Evolutionary conservation across 2,329 filamentous ascomycete species (phyloP), one percentile per base, ranked within the genome.

Genomic region (Cordyceps javanica): DNA sequence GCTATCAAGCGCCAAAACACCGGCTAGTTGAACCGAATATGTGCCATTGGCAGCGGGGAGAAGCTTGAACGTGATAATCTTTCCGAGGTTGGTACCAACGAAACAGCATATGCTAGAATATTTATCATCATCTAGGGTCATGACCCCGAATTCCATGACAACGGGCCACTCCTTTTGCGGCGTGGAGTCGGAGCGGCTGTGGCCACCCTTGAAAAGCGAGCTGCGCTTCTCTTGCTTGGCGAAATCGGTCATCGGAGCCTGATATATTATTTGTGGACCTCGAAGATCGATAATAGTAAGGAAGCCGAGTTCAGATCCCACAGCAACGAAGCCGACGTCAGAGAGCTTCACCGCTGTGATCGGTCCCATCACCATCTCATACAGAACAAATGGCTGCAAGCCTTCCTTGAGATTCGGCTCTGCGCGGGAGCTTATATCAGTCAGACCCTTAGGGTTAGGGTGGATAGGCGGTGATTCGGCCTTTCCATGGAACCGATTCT

Each of bases 101-200:
- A 97, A 95, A 63, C 94, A 89, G 59, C 88, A 85, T 58, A 99
- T 96, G 66, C 91, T 97, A 1, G 94, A 97, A 69, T 96, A 99
- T 62, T 90, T 86, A 67, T 97, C 93, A n/a, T 88, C 89, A 44
- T 97, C 94, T 4, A 97, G 75, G 3, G 89, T 95, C 85, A 99
- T 87, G 48, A 96, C 90, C 55, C 90, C 91, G 73, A 97, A 99
- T 67, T 97, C 90, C 28, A 97, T 85, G 30, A 77, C 80, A 0
- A 90, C 91, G 0, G 90, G 85, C 82, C 86, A 95, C 66, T 97
- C 92, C 49, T 79, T 80, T 3, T 65, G 61, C 1, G 75, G 68
- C 5, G 76, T 70, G 5, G 79, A 70, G 28, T 60, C 59, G 25
- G 67, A 60, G 53, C 60, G 56, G n/a, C 61, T 59, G 52, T 72